Evolutionary conservation across 176 grass and related monocot genomes (phyloP).

Genomic region (Aegilops longissima): DNA sequence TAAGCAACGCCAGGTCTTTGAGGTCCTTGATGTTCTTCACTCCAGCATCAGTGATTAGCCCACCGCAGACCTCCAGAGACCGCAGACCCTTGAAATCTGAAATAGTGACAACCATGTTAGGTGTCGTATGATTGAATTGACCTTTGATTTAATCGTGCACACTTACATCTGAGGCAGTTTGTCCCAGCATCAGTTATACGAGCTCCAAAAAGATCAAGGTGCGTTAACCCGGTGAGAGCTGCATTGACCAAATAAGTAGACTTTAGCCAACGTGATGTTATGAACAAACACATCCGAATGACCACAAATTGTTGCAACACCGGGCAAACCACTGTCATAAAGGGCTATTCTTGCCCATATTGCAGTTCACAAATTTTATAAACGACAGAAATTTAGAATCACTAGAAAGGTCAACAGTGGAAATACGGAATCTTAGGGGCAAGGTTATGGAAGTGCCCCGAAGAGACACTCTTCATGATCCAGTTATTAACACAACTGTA

Average conservation of each 20-base stretch:
- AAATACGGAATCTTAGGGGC: conserved; percentile 1
- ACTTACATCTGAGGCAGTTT: conserved; percentile 79
- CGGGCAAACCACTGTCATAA: not conserved
- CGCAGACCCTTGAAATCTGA: conserved; percentile 91
- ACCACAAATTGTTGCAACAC: not conserved
- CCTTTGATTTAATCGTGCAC: not conserved
- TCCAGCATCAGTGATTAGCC: conserved; percentile 71
- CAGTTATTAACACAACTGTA: not conserved
- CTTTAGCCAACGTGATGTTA: not conserved
- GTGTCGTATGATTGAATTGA: not conserved
- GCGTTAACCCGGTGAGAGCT: conserved; percentile 90
- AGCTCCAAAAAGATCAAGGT: conserved; percentile 97
- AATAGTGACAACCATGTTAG: not conserved
- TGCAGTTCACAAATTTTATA: not conserved
- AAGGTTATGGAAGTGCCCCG: not conserved
- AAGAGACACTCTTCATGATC: not conserved
- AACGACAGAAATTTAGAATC: not conserved
- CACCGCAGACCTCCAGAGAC: conserved; percentile 86
- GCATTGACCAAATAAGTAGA: conserved; percentile 21
- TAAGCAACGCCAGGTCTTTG: conserved; percentile 66
- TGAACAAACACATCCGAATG: not conserved
- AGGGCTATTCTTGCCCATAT: not conserved
- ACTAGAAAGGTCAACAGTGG: not conserved
- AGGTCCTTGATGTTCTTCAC: conserved; percentile 99
- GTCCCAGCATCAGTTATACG: conserved; percentile 80